A percentile compares a stretch with the other conserved stretches of the same genome.
These are phyloP conservation scores for Bruguiera gymnorhiza DNA, from an alignment of 345 rosid genomes.

Conservation along the genomic window DNA sequence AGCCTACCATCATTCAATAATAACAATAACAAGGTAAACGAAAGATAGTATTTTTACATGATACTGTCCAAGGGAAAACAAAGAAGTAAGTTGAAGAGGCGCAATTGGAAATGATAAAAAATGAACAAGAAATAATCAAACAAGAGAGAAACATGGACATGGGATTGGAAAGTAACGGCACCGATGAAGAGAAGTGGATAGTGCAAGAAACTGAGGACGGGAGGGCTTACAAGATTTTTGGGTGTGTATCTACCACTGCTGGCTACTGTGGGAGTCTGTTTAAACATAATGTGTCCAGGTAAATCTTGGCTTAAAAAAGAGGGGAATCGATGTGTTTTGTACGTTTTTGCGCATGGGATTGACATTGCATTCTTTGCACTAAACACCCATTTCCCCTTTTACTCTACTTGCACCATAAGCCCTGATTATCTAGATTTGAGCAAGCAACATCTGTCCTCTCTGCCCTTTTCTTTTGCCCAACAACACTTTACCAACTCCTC, in stretches of 20 bases:
- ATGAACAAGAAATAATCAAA: neutral
- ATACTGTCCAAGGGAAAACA: too few relatives aligned
- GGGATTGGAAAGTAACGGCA: neutral
- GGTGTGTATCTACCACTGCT: neutral
- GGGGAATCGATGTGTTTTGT: neutral
- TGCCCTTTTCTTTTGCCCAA: slow-evolving; percentile 1
- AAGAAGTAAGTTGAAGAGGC: neutral
- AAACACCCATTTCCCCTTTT: neutral
- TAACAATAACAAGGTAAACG: neutral
- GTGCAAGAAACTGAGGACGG: neutral
- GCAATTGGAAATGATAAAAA: neutral
- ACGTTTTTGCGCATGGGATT: neutral
- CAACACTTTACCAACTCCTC: neutral
- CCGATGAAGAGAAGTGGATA: neutral
- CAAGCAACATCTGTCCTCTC: slow-evolving; percentile 31
- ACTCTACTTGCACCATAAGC: slow-evolving; percentile 15
- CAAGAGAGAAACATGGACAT: neutral
- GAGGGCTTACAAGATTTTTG: slow-evolving; percentile 1
- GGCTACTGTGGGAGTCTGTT: neutral
- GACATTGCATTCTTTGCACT: neutral
- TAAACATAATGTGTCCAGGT: neutral
- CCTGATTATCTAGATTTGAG: slow-evolving; percentile 40
- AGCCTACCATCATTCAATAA: neutral
- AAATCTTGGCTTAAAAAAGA: neutral
- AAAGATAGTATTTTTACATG: neutral